These are phyloP conservation scores for Euptelea pleiosperma DNA, from an alignment of 164 flowering plant species.

Conservation along the genomic window DNA sequence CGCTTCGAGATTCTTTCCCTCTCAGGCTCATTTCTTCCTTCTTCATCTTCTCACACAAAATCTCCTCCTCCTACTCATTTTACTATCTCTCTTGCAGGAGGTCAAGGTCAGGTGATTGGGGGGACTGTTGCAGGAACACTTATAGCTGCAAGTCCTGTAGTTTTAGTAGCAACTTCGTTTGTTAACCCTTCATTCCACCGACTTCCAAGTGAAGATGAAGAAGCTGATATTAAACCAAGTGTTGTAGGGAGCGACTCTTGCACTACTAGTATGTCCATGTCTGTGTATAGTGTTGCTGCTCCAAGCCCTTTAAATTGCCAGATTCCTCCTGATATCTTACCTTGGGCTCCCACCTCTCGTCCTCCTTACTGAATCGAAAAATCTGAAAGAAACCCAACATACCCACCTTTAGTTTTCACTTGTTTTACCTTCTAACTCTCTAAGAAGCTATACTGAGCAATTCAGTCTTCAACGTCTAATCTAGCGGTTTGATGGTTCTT, in stretches of 20 bases:
- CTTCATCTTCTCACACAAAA: conserved; percentile 1
- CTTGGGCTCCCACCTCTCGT: conserved; percentile 27
- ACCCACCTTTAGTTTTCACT: background rate
- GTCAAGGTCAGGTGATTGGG: conserved; percentile 40
- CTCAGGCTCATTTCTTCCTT: conserved; percentile 33
- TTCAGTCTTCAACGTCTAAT: no score
- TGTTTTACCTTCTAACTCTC: no score
- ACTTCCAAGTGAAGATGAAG: conserved; percentile 19
- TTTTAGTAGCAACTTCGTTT: conserved; percentile 31
- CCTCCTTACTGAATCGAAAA: background rate
- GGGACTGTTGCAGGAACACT: conserved; percentile 35
- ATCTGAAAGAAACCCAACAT: background rate
- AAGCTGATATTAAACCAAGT: background rate
- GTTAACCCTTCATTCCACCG: conserved; percentile 18
- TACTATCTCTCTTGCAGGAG: conserved; percentile 33
- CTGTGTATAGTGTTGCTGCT: conserved; percentile 2
- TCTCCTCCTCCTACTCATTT: no score
- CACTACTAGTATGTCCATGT: conserved; percentile 5
- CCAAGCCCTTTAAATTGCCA: conserved; percentile 27
- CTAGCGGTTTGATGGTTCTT: background rate
- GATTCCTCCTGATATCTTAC: conserved; percentile 19
- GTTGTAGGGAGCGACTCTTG: conserved; percentile 8
- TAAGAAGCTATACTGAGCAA: no score
- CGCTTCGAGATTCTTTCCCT: conserved; percentile 42
- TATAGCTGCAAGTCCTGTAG: conserved; percentile 26